Conservation (phyloP, 208 protist species). For the Leishmania tarentolae region DNA sequence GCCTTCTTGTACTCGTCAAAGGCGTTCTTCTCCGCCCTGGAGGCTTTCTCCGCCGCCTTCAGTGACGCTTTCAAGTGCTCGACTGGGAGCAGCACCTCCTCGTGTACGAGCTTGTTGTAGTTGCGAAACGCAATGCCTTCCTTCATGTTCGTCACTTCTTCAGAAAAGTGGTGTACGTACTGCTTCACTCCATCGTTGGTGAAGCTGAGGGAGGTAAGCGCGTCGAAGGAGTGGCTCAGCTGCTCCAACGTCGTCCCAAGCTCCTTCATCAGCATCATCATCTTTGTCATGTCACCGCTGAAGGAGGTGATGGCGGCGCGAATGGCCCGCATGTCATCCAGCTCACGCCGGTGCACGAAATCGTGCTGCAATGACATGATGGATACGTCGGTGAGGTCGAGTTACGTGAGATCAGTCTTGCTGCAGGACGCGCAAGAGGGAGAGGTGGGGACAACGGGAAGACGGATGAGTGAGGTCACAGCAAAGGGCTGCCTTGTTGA, state of each 20-base stretch:
- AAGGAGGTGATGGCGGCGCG: slow-evolving; percentile 40
- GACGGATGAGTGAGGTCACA: too few species aligned
- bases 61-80: slow-evolving; percentile 32
- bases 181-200: slow-evolving; percentile 28
- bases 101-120: slow-evolving; percentile 59
- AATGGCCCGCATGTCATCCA: slow-evolving; percentile 35
- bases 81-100: slow-evolving; percentile 49
- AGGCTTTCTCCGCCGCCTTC: slow-evolving; percentile 30
- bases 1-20: slow-evolving; percentile 31
- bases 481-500: not conserved
- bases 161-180: slow-evolving; percentile 42
- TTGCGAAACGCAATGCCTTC: slow-evolving; percentile 49
- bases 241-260: slow-evolving; percentile 47
- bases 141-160: slow-evolving; percentile 45
- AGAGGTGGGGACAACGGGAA: not conserved
- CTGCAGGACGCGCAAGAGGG: not conserved
- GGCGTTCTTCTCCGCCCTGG: slow-evolving; percentile 22
- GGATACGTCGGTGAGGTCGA: not conserved
- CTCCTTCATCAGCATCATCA: slow-evolving; percentile 71
- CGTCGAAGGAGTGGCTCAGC: slow-evolving; percentile 49
- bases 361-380: slow-evolving; percentile 46
- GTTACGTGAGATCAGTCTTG: not conserved
- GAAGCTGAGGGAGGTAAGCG: slow-evolving; percentile 55
- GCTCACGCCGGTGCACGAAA: slow-evolving; percentile 35
- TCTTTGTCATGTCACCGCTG: slow-evolving; percentile 43